Conservation (phyloP, 768 basidiomycete species). For the Antrodiella citrinella region DNA sequence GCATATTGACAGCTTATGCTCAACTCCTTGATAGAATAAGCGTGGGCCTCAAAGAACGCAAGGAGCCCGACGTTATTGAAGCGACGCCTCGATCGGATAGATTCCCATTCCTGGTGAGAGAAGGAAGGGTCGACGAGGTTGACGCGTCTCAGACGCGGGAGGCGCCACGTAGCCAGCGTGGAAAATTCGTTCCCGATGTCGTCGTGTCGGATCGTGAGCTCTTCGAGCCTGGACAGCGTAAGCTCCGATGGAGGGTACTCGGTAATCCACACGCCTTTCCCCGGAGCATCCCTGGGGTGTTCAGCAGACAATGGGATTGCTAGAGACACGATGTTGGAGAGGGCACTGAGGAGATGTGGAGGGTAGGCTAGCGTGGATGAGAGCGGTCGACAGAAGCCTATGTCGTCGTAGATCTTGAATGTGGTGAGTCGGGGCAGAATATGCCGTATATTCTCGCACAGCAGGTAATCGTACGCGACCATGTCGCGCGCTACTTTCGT, state of each 20-base stretch:
- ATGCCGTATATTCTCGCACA: background rate
- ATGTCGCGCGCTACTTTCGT: no score
- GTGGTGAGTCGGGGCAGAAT: background rate
- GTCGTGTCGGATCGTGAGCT: background rate
- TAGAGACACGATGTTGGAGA: background rate
- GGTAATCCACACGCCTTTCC: no score
- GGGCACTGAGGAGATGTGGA: background rate
- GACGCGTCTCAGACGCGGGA: background rate
- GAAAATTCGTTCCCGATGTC: background rate
- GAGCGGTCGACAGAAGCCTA: background rate
- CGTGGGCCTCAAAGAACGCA: no score
- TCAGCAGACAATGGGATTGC: background rate
- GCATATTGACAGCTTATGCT: no score
- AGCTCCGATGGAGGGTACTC: background rate
- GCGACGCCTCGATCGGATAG: no score
- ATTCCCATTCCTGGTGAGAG: no score
- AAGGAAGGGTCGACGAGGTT: background rate
- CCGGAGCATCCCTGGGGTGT: no score
- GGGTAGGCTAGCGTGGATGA: background rate
- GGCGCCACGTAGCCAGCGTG: background rate
- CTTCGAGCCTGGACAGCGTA: background rate
- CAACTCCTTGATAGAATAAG: no score
- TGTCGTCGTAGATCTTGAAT: background rate
- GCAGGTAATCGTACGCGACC: background rate
- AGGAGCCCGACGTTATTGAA: no score